Evolutionary conservation across 352 stramenopile genomes (phyloP).

Genomic region (Globisporangium paddicum): DNA sequence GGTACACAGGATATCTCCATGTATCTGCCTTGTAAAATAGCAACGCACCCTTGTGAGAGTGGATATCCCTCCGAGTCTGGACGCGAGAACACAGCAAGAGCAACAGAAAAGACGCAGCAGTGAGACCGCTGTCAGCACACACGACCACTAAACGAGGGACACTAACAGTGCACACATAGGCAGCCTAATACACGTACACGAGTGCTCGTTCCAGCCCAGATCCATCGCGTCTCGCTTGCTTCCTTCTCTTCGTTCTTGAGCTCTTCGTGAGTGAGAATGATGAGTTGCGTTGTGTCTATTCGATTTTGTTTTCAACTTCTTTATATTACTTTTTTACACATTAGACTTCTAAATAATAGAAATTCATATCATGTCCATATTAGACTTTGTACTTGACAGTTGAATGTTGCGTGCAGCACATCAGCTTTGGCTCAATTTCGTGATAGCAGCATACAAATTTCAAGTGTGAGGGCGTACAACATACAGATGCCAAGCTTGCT

Average conservation of each 20-base stretch:
- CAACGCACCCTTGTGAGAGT: slow-evolving; percentile 26
- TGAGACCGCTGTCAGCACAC: background rate
- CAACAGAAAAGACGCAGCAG: background rate
- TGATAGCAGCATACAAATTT: no score
- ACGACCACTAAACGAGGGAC: background rate
- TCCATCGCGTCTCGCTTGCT: slow-evolving; percentile 33
- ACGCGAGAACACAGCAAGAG: background rate
- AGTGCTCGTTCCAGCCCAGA: slow-evolving; percentile 64
- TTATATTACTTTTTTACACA: no score
- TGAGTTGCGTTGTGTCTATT: background rate
- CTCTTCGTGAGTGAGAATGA: background rate
- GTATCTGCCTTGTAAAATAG: no score
- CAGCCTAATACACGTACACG: slow-evolving; percentile 41
- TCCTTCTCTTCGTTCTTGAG: background rate
- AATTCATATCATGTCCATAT: no score
- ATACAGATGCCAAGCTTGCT: no score
- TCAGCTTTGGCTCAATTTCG: no score
- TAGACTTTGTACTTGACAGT: no score
- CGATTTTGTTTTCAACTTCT: no score
- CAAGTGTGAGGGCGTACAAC: no score
- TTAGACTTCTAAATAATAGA: no score
- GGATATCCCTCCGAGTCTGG: slow-evolving; percentile 32
- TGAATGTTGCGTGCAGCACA: no score
- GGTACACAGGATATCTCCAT: no score
- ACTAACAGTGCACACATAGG: background rate